phyloP scores from a whole-genome alignment of 352 stramenopile genomes.

The Phytophthora pistaciae region DNA sequence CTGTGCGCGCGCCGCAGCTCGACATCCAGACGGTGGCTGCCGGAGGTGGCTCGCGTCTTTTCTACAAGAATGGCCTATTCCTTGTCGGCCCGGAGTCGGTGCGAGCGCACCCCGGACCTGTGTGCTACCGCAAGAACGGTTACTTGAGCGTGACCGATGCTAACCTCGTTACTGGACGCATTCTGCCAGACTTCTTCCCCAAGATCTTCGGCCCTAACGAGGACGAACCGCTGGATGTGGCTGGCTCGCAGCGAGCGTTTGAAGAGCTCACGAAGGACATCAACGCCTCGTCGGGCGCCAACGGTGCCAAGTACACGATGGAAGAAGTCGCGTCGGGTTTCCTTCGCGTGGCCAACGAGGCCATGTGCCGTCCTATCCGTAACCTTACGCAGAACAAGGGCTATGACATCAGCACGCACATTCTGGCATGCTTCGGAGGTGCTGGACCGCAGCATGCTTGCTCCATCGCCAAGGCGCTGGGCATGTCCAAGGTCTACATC shows the following conservation, averaged over 20 bases:
- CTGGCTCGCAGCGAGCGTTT: constrained; percentile 94
- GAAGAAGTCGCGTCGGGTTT: constrained; percentile 98
- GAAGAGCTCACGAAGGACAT: constrained; percentile 90
- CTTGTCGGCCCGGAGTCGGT: constrained; percentile 98
- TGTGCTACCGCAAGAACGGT: constrained; percentile 98
- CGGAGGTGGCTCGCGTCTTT: constrained; percentile 96
- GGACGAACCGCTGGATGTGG: constrained; percentile 97
- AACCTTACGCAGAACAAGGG: constrained; percentile 99
- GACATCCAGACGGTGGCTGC: constrained; percentile 99
- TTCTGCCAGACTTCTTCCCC: constrained; percentile 97
- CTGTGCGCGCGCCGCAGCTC: constrained; percentile 97
- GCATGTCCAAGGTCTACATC: constrained; percentile 98
- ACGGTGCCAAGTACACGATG: constrained; percentile 77
- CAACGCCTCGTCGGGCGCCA: constrained; percentile 73
- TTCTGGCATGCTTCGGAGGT: constrained; percentile 98
- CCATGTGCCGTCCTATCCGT: constrained; percentile 99
- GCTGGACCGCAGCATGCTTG: constrained; percentile 98
- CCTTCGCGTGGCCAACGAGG: constrained; percentile 98
- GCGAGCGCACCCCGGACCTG: constrained; percentile 96
- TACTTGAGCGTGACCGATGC: constrained; percentile 98
- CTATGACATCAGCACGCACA: constrained; percentile 97
- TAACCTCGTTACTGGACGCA: constrained; percentile 98
- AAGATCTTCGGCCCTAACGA: constrained; percentile 99
- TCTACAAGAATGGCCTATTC: constrained; percentile 98
- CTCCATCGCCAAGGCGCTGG: constrained; percentile 96